A percentile compares a stretch with the other conserved stretches of the same genome.
phyloP scores from a whole-genome alignment of 805 yeast genomes.

The Schwanniomyces vanrijiae region DNA sequence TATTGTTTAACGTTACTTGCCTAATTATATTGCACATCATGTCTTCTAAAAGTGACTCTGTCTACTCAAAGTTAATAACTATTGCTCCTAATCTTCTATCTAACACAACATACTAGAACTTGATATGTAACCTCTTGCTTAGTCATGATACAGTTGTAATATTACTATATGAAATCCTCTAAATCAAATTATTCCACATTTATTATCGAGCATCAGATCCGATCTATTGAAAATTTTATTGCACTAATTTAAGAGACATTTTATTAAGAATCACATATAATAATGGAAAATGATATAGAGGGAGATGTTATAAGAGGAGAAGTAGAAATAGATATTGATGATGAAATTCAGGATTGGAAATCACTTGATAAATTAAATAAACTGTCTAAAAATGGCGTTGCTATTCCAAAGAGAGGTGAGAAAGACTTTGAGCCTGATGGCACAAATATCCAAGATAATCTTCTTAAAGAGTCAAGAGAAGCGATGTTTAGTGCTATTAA shows the following conservation, averaged over 20 bases:
- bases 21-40: conserved; percentile 31
- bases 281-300: neutral
- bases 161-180: neutral
- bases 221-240: neutral
- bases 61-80: conserved; percentile 24
- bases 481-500: conserved; percentile 73
- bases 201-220: neutral
- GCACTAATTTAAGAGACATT: neutral
- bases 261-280: neutral
- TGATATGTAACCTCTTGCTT: conserved; percentile 19
- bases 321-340: conserved; percentile 15
- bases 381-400: conserved; percentile 1
- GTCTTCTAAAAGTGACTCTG: conserved; percentile 37
- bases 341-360: conserved; percentile 38
- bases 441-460: conserved; percentile 48
- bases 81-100: neutral
- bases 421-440: conserved; percentile 88
- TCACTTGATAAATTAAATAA: conserved; percentile 7
- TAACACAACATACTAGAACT: conserved; percentile 16
- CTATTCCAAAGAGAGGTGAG: conserved; percentile 71
- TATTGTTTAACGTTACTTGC: conserved; percentile 25
- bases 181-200: neutral
- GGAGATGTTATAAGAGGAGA: conserved; percentile 2
- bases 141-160: conserved; percentile 8
- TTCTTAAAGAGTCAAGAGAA: conserved; percentile 53